Conservation (phyloP, 495 filamentous ascomycete species). For the Aspergillus funiculosus region DNA sequence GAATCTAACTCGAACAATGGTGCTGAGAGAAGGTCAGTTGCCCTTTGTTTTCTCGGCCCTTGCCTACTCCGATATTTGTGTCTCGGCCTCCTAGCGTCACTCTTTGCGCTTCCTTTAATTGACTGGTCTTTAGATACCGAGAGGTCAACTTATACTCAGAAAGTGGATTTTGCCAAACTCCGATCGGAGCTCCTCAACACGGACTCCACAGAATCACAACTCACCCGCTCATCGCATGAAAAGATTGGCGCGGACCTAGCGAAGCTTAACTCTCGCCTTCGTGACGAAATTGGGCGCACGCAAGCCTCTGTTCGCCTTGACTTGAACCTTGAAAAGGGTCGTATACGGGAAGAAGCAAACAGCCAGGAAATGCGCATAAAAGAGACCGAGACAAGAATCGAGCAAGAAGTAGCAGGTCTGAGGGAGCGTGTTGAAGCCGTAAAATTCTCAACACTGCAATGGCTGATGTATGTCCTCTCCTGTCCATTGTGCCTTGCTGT, state of each 20-base stretch:
- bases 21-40: conserved; percentile 72
- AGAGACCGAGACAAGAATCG: conserved; percentile 97
- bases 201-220: conserved; percentile 82
- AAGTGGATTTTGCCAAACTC: conserved; percentile 98
- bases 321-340: conserved; percentile 92
- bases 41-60: not conserved
- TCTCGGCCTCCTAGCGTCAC: not conserved
- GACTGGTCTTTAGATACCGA: conserved; percentile 40
- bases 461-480: conserved; percentile 64
- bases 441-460: conserved; percentile 96
- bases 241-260: conserved; percentile 89
- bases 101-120: not conserved
- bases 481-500: conserved; percentile 3
- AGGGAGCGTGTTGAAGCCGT: conserved; percentile 91
- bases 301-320: conserved; percentile 88
- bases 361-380: conserved; percentile 97
- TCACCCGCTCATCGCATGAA: conserved; percentile 87
- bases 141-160: conserved; percentile 86
- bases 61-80: not conserved
- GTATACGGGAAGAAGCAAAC: conserved; percentile 94
- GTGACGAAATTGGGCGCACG: conserved; percentile 90
- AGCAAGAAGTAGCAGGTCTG: conserved; percentile 91
- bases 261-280: conserved; percentile 78
- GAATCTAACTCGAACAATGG: conserved; percentile 97
- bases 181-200: conserved; percentile 87